phyloP scores from a whole-genome alignment of 371 early-diverging fungal genomes.

The Circinella minor region DNA sequence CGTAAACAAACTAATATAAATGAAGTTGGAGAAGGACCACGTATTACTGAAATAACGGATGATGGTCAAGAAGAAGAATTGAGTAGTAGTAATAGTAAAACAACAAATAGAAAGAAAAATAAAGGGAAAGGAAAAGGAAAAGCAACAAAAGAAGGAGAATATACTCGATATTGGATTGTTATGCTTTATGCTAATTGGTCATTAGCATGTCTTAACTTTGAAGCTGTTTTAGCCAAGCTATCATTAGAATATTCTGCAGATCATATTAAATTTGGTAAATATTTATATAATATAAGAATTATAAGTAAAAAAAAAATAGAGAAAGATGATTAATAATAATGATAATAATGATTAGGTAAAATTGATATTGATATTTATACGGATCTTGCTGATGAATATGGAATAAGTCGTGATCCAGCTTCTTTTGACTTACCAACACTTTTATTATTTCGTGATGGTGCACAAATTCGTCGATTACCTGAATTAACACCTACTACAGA shows the following conservation, averaged over 20 bases:
- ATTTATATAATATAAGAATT: not conserved
- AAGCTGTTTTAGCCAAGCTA: constrained; percentile 50
- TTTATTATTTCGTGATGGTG: constrained; percentile 49
- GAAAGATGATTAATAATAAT: not conserved
- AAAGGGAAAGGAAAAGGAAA: constrained; percentile 16
- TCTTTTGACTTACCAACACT: constrained; percentile 56
- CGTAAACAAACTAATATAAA: not conserved
- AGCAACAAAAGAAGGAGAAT: not conserved
- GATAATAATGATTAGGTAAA: constrained; percentile 30
- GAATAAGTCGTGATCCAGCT: constrained; percentile 51
- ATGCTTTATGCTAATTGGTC: constrained; percentile 60
- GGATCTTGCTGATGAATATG: constrained; percentile 48
- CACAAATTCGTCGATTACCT: constrained; percentile 43
- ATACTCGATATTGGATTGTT: constrained; percentile 47
- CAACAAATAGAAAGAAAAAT: not conserved
- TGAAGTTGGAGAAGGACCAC: constrained; percentile 24
- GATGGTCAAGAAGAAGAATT: not conserved
- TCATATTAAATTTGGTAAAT: constrained; percentile 47
- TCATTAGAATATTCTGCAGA: constrained; percentile 42
- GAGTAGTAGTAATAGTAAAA: not conserved
- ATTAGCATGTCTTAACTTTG: constrained; percentile 54
- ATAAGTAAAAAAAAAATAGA: too few relatives aligned
- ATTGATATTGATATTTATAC: constrained; percentile 50
- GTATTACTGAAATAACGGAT: constrained; percentile 31
- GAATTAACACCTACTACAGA: constrained; percentile 35